Evolutionary conservation across 78 protist genomes (phyloP).

Genomic region (Chrysochromulina parva): DNA sequence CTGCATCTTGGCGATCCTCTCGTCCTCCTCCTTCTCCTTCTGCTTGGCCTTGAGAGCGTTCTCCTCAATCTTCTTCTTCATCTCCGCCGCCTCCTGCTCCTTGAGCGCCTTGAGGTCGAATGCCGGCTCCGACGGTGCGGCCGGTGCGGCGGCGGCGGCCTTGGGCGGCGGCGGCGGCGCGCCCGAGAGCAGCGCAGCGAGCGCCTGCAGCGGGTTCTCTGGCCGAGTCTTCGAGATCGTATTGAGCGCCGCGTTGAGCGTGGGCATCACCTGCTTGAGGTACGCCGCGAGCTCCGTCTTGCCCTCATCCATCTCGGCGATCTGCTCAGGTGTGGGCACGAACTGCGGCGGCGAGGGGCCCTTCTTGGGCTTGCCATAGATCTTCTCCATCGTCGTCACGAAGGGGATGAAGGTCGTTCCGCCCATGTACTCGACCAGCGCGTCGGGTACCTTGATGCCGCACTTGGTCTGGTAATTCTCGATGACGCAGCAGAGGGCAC

Average conservation of each 20-base stretch:
- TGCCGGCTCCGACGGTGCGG: too few species aligned
- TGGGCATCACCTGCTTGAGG: neutral
- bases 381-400: neutral
- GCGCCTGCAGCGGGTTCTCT: neutral
- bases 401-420: neutral
- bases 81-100: neutral
- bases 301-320: neutral
- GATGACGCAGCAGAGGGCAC: constrained; percentile 96
- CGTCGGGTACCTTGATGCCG: constrained; percentile 19
- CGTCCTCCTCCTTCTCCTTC: neutral
- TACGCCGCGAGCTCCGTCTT: neutral
- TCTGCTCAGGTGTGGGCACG: neutral
- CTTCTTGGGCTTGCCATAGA: neutral
- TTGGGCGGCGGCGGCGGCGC: neutral
- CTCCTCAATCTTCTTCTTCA: neutral
- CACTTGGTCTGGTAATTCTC: constrained; percentile 95
- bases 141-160: neutral
- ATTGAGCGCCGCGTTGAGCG: neutral
- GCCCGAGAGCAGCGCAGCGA: neutral
- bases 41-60: neutral
- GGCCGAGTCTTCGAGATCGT: neutral
- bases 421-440: neutral
- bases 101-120: neutral
- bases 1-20: neutral
- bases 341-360: neutral